Base-by-base conservation (phyloP, 1,284 basidiomycete species). In the Rhodofomes roseus region DNA sequence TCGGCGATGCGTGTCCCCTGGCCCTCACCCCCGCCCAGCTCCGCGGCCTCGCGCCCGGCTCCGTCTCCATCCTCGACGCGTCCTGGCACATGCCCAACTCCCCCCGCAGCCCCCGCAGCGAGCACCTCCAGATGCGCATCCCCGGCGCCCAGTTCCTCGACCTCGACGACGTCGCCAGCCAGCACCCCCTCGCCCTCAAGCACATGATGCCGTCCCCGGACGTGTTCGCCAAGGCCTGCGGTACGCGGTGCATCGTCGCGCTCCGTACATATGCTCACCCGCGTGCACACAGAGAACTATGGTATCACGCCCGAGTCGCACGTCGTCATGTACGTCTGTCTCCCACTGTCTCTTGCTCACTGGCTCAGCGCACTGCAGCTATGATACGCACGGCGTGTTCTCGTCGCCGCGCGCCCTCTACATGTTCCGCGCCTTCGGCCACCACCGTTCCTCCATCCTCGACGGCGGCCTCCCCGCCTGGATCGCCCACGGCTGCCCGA, bases 351-450 rank as follows among this genome's bases (percentile, higher is more conserved):
- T 58, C 29, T 41, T 6, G 56, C n/a, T 39, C 40, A 58, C 56
- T 60, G 58, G 62, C 27, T 50, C 55, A 62, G 52, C 56, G 51
- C 14, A 14, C 16, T 39, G 14, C 66, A 92, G 89, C 64, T 98
- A 98, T 72, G 96, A 97, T 71, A 81, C 88, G 1, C 81, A 88
- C 58, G 94, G 94, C 8, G 79, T 97, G 25, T 96, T 98, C 77
- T 95, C 92, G 1, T 84, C 93, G 25, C 95, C 96, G 54, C 85
- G 96, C 60, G 93, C 92, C 2, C 81, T 95, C 25, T 98, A 91
- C 79, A 98, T 93, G 77, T 96, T 97, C 81, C 86, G 91, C 71
- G 82, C 90, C 23, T 94, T 96, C 71, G 92, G 93, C 7, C 95
- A 98, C 72, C 73, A 81, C 46, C 88, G 87, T 51, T 92, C 94